These are phyloP conservation scores for Stropharia rugosoannulata DNA, from an alignment of 768 basidiomycete genomes.

Conservation along the genomic window DNA sequence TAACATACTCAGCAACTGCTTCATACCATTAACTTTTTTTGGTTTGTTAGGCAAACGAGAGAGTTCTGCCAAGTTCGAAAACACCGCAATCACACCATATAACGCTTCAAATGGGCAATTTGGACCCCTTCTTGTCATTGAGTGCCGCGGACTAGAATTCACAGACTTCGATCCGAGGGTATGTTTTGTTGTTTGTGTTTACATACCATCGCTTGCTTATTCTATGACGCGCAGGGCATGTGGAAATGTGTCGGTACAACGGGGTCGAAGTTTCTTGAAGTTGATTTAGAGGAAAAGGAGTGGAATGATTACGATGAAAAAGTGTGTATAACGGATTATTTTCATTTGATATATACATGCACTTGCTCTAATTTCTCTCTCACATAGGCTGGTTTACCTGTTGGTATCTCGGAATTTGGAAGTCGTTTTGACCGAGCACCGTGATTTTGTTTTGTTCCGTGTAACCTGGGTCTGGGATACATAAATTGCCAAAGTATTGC, in stretches of 20 bases:
- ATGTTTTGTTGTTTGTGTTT: conserved; percentile 14
- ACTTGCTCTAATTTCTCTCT: not conserved
- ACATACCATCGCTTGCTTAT: not conserved
- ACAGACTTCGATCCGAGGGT: conserved; percentile 74
- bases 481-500: not conserved
- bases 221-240: conserved; percentile 47
- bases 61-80: conserved; percentile 78
- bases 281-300: conserved; percentile 64
- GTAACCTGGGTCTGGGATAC: not conserved
- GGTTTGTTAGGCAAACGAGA: conserved; percentile 61
- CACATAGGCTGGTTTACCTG: conserved; percentile 55
- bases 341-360: conserved; percentile 7
- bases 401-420: conserved; percentile 67
- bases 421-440: conserved; percentile 69
- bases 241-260: conserved; percentile 75
- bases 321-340: conserved; percentile 35
- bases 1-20: not conserved
- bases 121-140: conserved; percentile 65
- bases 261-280: conserved; percentile 57
- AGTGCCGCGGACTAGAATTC: conserved; percentile 89
- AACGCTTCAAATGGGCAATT: conserved; percentile 59
- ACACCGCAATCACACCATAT: conserved; percentile 53
- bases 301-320: conserved; percentile 95
- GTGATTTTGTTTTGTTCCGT: conserved; percentile 9
- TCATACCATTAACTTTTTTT: not conserved